Percentiles rank a stretch among this genome's conserved stretches.
Conservation (phyloP, 73 alveolate species). For the Paraurostyla sp. region DNA sequence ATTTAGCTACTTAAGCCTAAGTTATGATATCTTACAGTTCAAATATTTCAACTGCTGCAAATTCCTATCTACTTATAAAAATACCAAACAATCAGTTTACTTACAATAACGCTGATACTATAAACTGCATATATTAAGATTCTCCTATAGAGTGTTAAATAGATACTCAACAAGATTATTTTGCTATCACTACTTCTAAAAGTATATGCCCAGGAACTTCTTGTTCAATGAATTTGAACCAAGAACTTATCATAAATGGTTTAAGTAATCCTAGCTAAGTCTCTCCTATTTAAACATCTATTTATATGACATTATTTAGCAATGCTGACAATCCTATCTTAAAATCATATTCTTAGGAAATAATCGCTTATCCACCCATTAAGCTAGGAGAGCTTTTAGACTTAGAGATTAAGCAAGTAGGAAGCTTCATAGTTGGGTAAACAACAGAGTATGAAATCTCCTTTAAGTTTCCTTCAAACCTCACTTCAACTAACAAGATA, state of each 20-base stretch:
- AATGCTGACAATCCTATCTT: neutral
- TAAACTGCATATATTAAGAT: neutral
- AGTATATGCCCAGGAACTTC: neutral
- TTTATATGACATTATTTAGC: neutral
- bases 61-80: neutral
- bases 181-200: neutral
- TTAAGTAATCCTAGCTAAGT: neutral
- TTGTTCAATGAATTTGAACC: neutral
- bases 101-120: neutral
- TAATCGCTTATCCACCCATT: constrained; percentile 8
- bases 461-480: neutral
- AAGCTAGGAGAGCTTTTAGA: neutral
- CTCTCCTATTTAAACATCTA: neutral
- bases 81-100: neutral
- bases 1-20: neutral
- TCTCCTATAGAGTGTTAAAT: neutral
- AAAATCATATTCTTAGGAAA: neutral
- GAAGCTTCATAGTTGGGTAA: neutral
- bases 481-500: neutral
- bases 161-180: neutral
- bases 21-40: neutral
- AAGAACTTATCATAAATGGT: neutral
- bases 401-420: neutral
- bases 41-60: neutral
- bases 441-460: neutral